phyloP scores from a whole-genome alignment of 2,329 filamentous ascomycete genomes.

The Sordariomycetes sp. region DNA sequence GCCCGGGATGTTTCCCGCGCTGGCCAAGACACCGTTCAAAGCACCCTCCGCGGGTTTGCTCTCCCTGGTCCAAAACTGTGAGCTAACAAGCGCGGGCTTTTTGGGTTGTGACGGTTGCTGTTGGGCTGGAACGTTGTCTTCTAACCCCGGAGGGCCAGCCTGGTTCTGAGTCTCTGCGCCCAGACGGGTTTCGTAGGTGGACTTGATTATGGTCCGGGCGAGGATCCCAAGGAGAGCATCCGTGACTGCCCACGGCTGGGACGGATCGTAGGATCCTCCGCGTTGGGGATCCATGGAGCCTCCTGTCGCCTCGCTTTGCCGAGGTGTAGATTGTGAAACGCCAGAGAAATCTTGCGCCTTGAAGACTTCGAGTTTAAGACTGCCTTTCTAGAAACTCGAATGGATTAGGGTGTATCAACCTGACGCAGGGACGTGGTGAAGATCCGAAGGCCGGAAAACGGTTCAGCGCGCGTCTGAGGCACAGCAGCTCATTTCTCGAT shows the following conservation, averaged over 20 bases:
- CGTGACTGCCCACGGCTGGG: slow-evolving; percentile 4
- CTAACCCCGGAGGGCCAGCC: background rate
- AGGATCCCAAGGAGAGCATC: slow-evolving; percentile 5
- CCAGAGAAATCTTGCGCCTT: background rate
- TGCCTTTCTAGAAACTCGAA: background rate
- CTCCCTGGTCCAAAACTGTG: background rate
- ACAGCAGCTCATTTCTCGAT: background rate
- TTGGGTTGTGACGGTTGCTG: background rate
- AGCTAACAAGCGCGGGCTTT: background rate
- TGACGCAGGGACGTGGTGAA: background rate
- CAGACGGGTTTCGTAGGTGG: background rate
- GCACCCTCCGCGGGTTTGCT: background rate
- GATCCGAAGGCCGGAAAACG: background rate
- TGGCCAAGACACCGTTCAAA: background rate
- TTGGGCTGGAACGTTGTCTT: background rate
- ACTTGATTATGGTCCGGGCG: slow-evolving; percentile 1
- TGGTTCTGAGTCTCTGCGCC: background rate
- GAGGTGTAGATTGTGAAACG: background rate
- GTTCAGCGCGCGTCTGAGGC: background rate
- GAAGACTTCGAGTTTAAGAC: background rate
- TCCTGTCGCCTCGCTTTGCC: background rate
- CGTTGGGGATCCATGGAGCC: slow-evolving; percentile 1
- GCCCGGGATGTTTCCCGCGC: background rate
- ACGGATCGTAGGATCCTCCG: slow-evolving; percentile 2
- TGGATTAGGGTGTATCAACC: background rate